Percentiles rank a stretch among this genome's conserved stretches.
phyloP scores from a whole-genome alignment of 495 filamentous ascomycete species.

The Xylaria telfairii region DNA sequence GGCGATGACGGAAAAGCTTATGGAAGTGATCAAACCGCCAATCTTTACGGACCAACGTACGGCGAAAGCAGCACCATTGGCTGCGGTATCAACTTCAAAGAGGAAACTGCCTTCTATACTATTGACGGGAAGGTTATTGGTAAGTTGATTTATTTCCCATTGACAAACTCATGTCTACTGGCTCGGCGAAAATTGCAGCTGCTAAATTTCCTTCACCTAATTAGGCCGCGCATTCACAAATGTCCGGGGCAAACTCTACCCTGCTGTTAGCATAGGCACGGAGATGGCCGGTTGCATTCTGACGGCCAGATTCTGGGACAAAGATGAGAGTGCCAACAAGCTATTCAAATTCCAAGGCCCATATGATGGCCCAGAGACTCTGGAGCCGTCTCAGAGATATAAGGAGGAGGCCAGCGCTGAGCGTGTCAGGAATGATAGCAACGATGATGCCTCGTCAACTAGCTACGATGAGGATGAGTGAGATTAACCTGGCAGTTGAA shows the following conservation, averaged over 20 bases:
- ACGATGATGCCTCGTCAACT: background rate
- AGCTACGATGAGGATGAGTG: background rate
- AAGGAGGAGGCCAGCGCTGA: background rate
- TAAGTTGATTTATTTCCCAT: background rate
- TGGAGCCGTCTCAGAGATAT: background rate
- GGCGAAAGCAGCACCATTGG: background rate
- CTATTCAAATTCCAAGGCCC: background rate
- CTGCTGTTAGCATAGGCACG: background rate
- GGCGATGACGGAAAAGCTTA: background rate
- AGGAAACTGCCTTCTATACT: constrained; percentile 9
- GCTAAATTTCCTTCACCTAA: background rate
- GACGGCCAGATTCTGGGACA: background rate
- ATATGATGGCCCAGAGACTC: background rate
- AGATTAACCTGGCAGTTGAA: background rate
- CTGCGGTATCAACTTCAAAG: background rate
- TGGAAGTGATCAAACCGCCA: background rate
- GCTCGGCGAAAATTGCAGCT: background rate
- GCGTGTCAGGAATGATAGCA: background rate
- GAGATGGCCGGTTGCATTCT: background rate
- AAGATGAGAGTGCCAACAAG: background rate
- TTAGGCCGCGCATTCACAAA: background rate
- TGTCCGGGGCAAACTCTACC: background rate
- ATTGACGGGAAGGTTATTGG: background rate
- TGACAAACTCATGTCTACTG: background rate
- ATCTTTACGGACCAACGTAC: background rate